Evolutionary conservation across 2,329 filamentous ascomycete genomes (phyloP), one percentile per base, ranked within the genome.

Genomic region (Ustulina deusta): DNA sequence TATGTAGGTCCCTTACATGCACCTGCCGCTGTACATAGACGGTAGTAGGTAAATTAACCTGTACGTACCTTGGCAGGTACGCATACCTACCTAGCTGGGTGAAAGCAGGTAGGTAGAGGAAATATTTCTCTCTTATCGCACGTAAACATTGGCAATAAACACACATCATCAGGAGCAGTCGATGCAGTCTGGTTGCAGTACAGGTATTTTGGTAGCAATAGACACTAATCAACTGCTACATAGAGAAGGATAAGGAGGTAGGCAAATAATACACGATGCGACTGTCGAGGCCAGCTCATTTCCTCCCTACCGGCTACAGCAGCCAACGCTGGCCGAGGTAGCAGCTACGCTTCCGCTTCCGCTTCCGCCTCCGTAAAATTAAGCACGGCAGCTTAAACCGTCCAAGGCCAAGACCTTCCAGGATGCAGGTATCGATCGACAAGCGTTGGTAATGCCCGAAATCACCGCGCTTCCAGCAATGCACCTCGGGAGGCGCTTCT

Each of bases 221-320:
- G 2, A 29, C 25, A 2, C 48, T 36, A 10, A 25, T 22, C 40
- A 34, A 32, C 40, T 46, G 20, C 2, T 36, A n/a, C 56, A 25
- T 36, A 22, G 42, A 25, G 32, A 17, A 36, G 10, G 29, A 32
- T 15, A 29, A 17, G 17, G 27, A 51, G 20, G 17, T 32, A 20
- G 29, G 20, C 20, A 32, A 34, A n/a, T n/a, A 51, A 29, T 3
- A 20, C 5, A n/a, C 17, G 25, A 34, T 17, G 36, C 9, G n/a
- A 36, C n/a, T 36, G 22, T 51, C 46, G 17, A 42, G 42, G 55
- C 34, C 25, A 58, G 40, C 25, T 48, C 20, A 42, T 22, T 49
- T 48, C 29, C 29, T 38, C 49, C 17, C 42, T 38, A 61, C 34
- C 46, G 20, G 13, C 15, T 29, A 13, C 20, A 46, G n/a, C 15